Conservation (phyloP, 345 rosid genomes). For the Eucalyptus caleyi region DNA sequence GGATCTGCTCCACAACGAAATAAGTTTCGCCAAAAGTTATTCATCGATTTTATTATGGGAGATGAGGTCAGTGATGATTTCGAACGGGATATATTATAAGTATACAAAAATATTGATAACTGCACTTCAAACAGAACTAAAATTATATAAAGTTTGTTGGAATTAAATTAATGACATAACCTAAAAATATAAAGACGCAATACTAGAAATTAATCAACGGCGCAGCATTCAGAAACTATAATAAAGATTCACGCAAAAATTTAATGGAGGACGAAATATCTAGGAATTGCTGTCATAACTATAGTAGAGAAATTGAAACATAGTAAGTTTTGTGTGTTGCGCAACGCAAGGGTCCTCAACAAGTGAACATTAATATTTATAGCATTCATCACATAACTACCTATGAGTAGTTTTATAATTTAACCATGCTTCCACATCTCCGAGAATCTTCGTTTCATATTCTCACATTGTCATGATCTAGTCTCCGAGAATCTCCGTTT, state of each 20-base stretch:
- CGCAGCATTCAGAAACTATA: too few relatives aligned
- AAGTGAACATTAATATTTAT: too few relatives aligned
- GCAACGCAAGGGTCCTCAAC: accelerated
- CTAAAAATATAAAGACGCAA: neutral
- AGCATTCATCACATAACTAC: neutral
- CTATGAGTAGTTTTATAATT: neutral
- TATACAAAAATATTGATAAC: neutral
- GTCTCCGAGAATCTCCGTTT: too few relatives aligned
- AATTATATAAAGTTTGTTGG: too few relatives aligned
- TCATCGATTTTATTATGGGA: neutral
- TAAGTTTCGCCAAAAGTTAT: neutral
- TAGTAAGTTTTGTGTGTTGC: too few relatives aligned
- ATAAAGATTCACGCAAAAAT: too few relatives aligned
- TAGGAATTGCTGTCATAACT: too few relatives aligned
- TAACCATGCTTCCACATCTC: neutral
- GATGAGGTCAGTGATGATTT: neutral
- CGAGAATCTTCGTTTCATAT: too few relatives aligned
- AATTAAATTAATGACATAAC: neutral
- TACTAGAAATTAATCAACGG: neutral
- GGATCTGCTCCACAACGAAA: neutral
- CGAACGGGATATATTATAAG: neutral
- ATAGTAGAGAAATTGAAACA: neutral
- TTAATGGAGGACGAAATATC: too few relatives aligned
- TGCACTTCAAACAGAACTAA: neutral
- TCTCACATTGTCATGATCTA: too few relatives aligned